Evolutionary conservation across 306 rosid species (phyloP).

Genomic region (Sesbania bispinosa): DNA sequence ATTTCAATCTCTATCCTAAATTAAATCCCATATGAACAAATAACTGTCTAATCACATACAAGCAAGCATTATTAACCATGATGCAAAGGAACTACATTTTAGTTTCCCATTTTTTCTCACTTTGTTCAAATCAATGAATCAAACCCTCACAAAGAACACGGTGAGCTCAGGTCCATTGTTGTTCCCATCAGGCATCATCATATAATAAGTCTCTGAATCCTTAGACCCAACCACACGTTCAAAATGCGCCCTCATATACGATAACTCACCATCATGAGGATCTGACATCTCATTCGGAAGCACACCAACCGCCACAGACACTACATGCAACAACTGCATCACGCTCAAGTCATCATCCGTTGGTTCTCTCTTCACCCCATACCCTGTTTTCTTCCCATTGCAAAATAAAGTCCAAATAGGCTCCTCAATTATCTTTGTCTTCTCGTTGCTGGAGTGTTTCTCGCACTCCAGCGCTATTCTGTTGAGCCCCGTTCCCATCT

Average conservation of each 20-base stretch:
- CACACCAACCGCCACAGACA: slow-evolving; percentile 74
- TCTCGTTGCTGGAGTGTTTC: slow-evolving; percentile 33
- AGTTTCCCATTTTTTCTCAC: not conserved
- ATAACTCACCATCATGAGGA: slow-evolving; percentile 56
- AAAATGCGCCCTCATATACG: slow-evolving; percentile 70
- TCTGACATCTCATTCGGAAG: slow-evolving; percentile 47
- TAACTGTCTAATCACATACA: not conserved
- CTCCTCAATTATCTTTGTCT: slow-evolving; percentile 60
- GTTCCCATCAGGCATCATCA: slow-evolving; percentile 75
- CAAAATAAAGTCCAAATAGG: slow-evolving; percentile 74
- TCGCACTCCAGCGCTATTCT: slow-evolving; percentile 84
- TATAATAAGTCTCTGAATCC: slow-evolving; percentile 82
- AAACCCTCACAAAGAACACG: slow-evolving; percentile 70
- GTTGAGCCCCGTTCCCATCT: slow-evolving; percentile 66
- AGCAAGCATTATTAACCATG: no score
- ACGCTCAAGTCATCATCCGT: slow-evolving; percentile 64
- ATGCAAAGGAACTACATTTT: not conserved
- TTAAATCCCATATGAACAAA: no score
- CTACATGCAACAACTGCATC: slow-evolving; percentile 65
- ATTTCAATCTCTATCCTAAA: no score
- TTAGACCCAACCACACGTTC: slow-evolving; percentile 75
- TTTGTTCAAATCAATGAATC: not conserved
- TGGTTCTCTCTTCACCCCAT: slow-evolving; percentile 69
- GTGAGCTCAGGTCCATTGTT: slow-evolving; percentile 62
- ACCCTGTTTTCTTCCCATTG: slow-evolving; percentile 78